Conservation (phyloP, 768 basidiomycete genomes). For the Podaxis sp. region DNA sequence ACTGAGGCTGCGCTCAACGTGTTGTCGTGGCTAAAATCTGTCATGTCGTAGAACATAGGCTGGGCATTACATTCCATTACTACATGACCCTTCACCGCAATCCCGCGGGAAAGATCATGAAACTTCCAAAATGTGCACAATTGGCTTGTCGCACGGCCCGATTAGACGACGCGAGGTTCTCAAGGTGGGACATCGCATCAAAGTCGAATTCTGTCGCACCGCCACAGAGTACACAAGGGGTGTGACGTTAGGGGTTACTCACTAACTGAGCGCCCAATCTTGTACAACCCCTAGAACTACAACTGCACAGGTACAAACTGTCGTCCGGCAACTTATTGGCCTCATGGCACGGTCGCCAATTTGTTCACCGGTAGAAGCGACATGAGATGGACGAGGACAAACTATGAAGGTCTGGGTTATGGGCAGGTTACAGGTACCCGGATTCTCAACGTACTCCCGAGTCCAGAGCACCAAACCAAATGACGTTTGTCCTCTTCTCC, state of each 20-base stretch:
- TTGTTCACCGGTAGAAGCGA: not conserved
- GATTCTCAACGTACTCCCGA: not conserved
- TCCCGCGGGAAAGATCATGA: not conserved
- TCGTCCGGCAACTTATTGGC: not conserved
- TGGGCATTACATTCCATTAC: not conserved
- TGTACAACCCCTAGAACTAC: not conserved
- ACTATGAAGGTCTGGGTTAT: not conserved
- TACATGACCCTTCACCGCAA: not conserved
- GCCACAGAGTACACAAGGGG: not conserved
- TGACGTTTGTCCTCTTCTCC: not conserved
- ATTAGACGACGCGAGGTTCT: not conserved
- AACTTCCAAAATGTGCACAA: not conserved
- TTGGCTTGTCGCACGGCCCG: not conserved
- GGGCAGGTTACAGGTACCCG: not conserved
- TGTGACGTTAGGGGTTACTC: not conserved
- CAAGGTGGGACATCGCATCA: not conserved
- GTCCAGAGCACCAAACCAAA: not conserved
- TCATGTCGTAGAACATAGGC: not conserved
- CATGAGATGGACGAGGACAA: not conserved
- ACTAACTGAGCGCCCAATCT: not conserved
- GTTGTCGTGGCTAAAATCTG: constrained; percentile 20
- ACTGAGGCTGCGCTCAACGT: constrained; percentile 1
- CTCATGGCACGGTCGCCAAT: not conserved
- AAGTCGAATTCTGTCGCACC: not conserved
- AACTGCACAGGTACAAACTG: not conserved